phyloP scores from a whole-genome alignment of 345 rosid genomes.

The Heritiera littoralis region DNA sequence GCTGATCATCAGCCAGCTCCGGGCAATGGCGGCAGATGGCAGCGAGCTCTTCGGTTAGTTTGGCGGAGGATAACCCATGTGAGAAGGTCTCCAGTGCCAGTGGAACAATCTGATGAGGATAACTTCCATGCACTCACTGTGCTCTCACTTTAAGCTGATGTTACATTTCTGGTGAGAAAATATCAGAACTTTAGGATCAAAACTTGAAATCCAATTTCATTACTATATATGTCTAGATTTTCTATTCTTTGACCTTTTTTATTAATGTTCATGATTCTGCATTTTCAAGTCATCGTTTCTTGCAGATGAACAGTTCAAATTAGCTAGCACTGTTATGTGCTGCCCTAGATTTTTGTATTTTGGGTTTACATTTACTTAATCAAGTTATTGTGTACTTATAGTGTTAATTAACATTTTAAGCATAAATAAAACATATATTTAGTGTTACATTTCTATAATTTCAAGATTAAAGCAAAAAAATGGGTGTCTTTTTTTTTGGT shows the following conservation, averaged over 20 bases:
- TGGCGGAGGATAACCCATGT: conserved; percentile 24
- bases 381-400: no score
- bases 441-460: no score
- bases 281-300: neutral
- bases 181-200: neutral
- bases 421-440: no score
- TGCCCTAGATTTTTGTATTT: neutral
- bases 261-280: neutral
- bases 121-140: conserved; percentile 37
- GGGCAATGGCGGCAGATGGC: conserved; percentile 23
- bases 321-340: no score
- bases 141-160: conserved; percentile 28
- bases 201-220: neutral
- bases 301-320: neutral
- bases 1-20: neutral
- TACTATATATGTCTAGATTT: neutral
- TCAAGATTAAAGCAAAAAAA: no score
- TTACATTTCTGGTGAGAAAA: neutral
- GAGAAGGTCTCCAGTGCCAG: conserved; percentile 19
- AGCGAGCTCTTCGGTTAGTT: conserved; percentile 33
- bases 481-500: no score
- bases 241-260: neutral
- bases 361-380: no score
- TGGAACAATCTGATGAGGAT: conserved; percentile 27
- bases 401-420: no score